Percentiles rank a stretch among this genome's conserved stretches.
Evolutionary conservation across 345 rosid species (phyloP).

Genomic region (Populus alba): DNA sequence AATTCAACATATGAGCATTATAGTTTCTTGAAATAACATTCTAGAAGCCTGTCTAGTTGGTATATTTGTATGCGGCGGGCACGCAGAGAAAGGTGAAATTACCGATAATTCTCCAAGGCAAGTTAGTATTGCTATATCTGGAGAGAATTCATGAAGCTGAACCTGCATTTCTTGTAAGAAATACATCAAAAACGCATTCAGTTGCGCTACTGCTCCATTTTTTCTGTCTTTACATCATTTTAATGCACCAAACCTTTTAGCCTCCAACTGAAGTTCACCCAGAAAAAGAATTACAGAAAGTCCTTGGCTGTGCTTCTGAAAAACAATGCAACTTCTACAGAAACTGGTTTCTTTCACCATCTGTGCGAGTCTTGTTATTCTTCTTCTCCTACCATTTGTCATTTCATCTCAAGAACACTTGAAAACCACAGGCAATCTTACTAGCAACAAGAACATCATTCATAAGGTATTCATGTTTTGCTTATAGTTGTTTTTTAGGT

Average conservation of each 20-base stretch:
- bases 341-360: slow-evolving; percentile 24
- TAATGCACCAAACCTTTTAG: neutral
- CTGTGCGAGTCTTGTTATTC: slow-evolving; percentile 11
- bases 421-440: slow-evolving; percentile 2
- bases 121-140: neutral
- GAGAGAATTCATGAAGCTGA: neutral
- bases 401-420: slow-evolving; percentile 20
- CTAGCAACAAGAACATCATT: slow-evolving; percentile 5
- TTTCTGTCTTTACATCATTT: neutral
- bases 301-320: neutral
- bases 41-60: neutral
- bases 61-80: neutral
- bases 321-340: slow-evolving; percentile 29
- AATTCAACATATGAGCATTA: slow-evolving; percentile 5
- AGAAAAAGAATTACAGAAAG: too few relatives aligned
- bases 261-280: neutral
- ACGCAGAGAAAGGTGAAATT: neutral
- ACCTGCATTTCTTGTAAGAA: neutral
- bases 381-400: slow-evolving; percentile 30
- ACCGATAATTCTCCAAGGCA: neutral
- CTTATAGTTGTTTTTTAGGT: neutral
- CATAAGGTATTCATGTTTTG: slow-evolving; percentile 25
- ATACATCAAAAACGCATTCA: neutral
- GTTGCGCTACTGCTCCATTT: neutral
- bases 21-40: neutral